Percentiles rank a stretch among this genome's conserved stretches.
These are phyloP conservation scores for Rhodotorula sphaerocarpa DNA, from an alignment of 768 basidiomycete genomes.

Conservation along the genomic window DNA sequence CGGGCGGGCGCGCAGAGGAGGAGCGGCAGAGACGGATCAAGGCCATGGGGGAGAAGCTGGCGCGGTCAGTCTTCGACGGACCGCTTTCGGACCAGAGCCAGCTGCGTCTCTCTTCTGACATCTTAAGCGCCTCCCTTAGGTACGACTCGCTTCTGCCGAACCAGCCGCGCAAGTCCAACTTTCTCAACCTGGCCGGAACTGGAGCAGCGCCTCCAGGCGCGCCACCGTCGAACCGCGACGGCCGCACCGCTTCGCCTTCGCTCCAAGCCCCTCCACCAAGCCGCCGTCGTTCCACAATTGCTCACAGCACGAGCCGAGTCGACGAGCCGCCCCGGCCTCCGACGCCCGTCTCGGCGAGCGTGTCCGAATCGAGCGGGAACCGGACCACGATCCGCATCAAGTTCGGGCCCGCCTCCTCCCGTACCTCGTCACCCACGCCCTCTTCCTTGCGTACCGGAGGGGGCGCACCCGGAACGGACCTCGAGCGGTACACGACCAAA, in stretches of 20 bases:
- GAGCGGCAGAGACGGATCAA: conserved; percentile 14
- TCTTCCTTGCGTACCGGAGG: no score
- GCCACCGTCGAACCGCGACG: background rate
- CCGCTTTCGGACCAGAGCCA: background rate
- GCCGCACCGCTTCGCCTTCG: background rate
- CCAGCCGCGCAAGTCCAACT: conserved; percentile 34
- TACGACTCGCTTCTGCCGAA: conserved; percentile 34
- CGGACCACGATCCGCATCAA: conserved; percentile 24
- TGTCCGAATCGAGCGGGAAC: background rate
- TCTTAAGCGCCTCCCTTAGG: background rate
- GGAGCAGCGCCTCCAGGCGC: background rate
- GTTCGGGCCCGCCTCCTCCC: conserved; percentile 6
- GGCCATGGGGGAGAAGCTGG: conserved; percentile 18
- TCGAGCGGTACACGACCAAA: background rate
- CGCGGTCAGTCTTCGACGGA: background rate
- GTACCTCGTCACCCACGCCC: background rate
- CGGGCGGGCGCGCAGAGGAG: conserved; percentile 18
- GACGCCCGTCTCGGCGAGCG: conserved; percentile 19
- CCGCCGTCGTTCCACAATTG: background rate
- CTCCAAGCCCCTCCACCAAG: background rate
- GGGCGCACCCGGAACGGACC: background rate
- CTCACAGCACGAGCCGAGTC: background rate
- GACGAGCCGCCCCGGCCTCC: background rate
- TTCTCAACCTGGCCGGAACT: conserved; percentile 17
- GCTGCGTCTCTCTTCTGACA: background rate